Base-by-base conservation (phyloP, 1,284 basidiomycete genomes). In the Apiotrichum laibachii region DNA sequence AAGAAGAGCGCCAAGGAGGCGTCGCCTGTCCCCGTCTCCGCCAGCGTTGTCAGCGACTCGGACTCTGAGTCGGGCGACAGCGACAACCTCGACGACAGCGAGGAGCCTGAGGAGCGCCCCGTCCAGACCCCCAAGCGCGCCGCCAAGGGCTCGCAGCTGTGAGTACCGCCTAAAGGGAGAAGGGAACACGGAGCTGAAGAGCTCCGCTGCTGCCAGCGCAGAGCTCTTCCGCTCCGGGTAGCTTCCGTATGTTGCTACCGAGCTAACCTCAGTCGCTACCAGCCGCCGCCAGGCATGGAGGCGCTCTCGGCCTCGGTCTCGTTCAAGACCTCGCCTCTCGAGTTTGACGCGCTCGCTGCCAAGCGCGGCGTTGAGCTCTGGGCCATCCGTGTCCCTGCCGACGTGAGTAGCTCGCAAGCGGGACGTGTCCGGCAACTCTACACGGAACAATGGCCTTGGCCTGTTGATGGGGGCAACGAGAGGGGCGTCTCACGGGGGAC, bases 371-470 rank as follows among this genome's bases (percentile, higher is more conserved):
- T 74, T 2, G 72, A 79, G 61, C 61, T 79, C 12, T 79, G 77
- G 77, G 70, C 74, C 18, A 71, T 79, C 54, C 63, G 77, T n/a
- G 66, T 72, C 11, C 77, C 77, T 0, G 47, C 56, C 11, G 72
- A 74, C 48, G 75, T 77, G 53, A 57, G 72, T 64, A 8, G 10
- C 12, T n/a, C 13, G 16, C 2, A 7, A 1, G 12, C 5, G 15
- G 18, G 48, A 37, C 13, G 35, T 21, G 46, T 13, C 11, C 22
- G 13, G 21, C 22, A 15, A 9, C 15, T 26, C 5, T 33, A 18
- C 21, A 22, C 8, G 35, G 35, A 37, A 13, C 9, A 37, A 37
- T 9, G 35, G 35, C n/a, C n/a, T n/a, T n/a, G n/a, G n/a, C n/a
- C n/a, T n/a, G n/a, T n/a, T n/a, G n/a, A n/a, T n/a, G n/a, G n/a